These are phyloP conservation scores for Triangularia verruculosa DNA, from an alignment of 2,329 filamentous ascomycete species.

Conservation along the genomic window DNA sequence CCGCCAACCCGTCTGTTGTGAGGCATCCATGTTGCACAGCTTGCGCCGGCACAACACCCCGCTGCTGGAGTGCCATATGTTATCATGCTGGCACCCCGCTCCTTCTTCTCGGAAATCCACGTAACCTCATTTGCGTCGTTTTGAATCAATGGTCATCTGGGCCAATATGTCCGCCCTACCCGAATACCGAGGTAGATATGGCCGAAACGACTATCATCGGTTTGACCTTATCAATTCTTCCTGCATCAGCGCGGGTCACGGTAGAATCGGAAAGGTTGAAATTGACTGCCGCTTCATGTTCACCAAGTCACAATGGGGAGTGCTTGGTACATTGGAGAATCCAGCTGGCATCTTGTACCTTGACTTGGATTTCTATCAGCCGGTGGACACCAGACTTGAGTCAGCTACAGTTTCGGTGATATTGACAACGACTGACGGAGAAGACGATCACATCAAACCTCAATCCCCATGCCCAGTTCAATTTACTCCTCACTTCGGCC, in stretches of 20 bases:
- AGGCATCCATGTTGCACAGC: not conserved
- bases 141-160: too few relatives aligned
- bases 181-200: slow-evolving; percentile 8
- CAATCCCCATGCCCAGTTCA: slow-evolving; percentile 13
- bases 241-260: slow-evolving; percentile 15
- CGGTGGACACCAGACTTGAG: slow-evolving; percentile 19
- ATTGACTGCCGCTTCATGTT: slow-evolving; percentile 25
- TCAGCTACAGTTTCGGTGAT: slow-evolving; percentile 23
- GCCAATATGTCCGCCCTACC: too few relatives aligned
- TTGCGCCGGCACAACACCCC: not conserved
- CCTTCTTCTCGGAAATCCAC: not conserved
- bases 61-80: not conserved
- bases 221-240: slow-evolving; percentile 19
- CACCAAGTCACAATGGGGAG: slow-evolving; percentile 21
- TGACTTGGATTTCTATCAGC: slow-evolving; percentile 24
- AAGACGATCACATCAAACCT: not conserved
- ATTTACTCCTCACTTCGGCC: slow-evolving; percentile 24
- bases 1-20: not conserved
- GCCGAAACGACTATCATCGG: slow-evolving; percentile 17
- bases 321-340: slow-evolving; percentile 10
- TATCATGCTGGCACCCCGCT: not conserved
- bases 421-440: slow-evolving; percentile 13
- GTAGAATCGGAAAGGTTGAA: slow-evolving; percentile 20
- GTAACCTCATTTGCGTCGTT: not conserved
- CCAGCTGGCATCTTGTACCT: slow-evolving; percentile 25